Evolutionary conservation across 2,329 filamentous ascomycete species (phyloP).

Genomic region (Colletotrichum eremochloae): DNA sequence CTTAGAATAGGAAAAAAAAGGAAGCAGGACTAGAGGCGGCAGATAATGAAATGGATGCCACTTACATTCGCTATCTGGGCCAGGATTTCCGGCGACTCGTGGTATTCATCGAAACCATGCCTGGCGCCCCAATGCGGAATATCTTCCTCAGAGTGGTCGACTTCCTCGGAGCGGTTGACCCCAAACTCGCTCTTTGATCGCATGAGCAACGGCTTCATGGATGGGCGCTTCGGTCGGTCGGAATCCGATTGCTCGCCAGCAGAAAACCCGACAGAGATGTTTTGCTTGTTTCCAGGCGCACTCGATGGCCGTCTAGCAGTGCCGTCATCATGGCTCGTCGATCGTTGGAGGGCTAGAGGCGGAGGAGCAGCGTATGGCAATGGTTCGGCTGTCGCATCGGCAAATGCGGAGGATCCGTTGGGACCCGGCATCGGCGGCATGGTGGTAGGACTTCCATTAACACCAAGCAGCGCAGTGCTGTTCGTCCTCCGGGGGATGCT

Average conservation of each 20-base stretch:
- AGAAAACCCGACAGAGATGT: slow-evolving; percentile 19
- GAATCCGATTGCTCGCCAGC: slow-evolving; percentile 49
- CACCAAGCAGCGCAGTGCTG: slow-evolving; percentile 40
- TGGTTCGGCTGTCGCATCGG: slow-evolving; percentile 37
- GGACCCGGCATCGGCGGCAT: slow-evolving; percentile 35
- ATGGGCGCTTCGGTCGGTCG: slow-evolving; percentile 54
- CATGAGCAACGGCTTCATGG: slow-evolving; percentile 63
- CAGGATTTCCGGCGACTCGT: slow-evolving; percentile 90
- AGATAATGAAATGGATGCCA: slow-evolving; percentile 45
- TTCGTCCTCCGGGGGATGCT: slow-evolving; percentile 40
- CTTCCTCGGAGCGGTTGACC: slow-evolving; percentile 55
- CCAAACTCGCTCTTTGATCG: slow-evolving; percentile 71
- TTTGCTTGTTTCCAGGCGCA: slow-evolving; percentile 58
- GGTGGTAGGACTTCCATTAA: slow-evolving; percentile 37
- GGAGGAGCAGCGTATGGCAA: slow-evolving; percentile 16
- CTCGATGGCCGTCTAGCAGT: slow-evolving; percentile 59
- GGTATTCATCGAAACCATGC: slow-evolving; percentile 94
- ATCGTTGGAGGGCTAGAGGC: slow-evolving; percentile 38
- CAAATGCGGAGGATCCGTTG: slow-evolving; percentile 33
- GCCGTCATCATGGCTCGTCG: slow-evolving; percentile 39
- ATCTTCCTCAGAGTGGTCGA: slow-evolving; percentile 61
- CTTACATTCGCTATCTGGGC: slow-evolving; percentile 84
- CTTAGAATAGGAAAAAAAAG: slow-evolving; percentile 19
- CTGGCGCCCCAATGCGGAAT: slow-evolving; percentile 71
- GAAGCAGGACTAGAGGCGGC: slow-evolving; percentile 18